Base-by-base conservation (phyloP, 176 grass and related monocot species). In the Miscanthus lutarioriparius region DNA sequence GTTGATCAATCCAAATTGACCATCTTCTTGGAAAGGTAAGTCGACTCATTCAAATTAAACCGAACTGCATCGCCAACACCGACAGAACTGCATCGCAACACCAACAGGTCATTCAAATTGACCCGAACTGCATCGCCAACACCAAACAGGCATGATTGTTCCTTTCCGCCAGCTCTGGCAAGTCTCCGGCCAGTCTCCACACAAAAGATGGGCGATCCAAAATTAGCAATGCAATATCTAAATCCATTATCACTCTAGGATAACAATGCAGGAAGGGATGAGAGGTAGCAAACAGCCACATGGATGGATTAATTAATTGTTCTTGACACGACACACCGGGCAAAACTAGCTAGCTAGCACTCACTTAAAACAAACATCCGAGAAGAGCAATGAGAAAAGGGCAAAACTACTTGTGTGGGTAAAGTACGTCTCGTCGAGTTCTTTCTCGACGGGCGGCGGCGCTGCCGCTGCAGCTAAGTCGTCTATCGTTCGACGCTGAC, bases 401-500 rank as follows among this genome's bases (percentile, higher is more conserved):
- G 64, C 79, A 71, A 82, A 70, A 56, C 64, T 71, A 82, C 3
- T 71, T 72, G 1, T 32, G n/a, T 3, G 23, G 2, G 65, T 81
- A 54, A 41, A 38, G 2, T 14, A 26, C 33, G 28, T 20, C 12
- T 38, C 66, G 64, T 69, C 64, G 39, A 68, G 25, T 38, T 68
- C 61, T 43, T 80, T 69, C 70, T 43, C 39, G 37, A 80, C 45
- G 70, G 23, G 53, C n/a, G 86, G 54, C 25, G 53, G 17, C 51
- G 39, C 4, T 56, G 64, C 28, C 10, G 8, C 53, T 19, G 23
- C 65, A 26, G 70, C 70, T 17, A 27, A 41, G 14, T 73, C 23
- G 4, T 74, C 43, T 77, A 90, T 86, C 83, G 39, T 74, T 90
- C 78, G 25, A 90, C 74, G 27, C 51, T 73, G 88, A 86, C 36